phyloP scores from a whole-genome alignment of 2,329 filamentous ascomycete genomes.

The Colletotrichum sublineola region DNA sequence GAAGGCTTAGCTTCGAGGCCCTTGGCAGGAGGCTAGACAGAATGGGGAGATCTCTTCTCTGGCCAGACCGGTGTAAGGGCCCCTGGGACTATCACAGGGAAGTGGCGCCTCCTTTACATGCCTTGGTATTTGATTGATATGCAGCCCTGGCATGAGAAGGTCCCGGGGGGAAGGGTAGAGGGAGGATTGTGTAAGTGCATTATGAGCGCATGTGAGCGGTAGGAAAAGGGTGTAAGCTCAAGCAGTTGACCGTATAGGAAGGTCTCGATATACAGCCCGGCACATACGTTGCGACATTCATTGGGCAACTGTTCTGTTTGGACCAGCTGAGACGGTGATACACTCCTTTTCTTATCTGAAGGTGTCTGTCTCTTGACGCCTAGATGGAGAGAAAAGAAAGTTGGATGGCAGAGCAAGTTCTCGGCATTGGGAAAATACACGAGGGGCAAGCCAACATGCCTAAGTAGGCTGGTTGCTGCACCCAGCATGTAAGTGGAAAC shows the following conservation, averaged over 20 bases:
- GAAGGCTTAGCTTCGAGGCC: constrained; percentile 1
- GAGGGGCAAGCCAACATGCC: constrained; percentile 21
- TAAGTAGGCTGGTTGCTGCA: constrained; percentile 18
- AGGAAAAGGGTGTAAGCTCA: background rate
- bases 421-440: constrained; percentile 4
- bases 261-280: constrained; percentile 16
- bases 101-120: constrained; percentile 36
- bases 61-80: constrained; percentile 9
- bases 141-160: constrained; percentile 24
- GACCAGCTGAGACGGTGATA: background rate
- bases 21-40: background rate
- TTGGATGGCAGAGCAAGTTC: background rate
- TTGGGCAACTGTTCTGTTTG: background rate
- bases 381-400: background rate
- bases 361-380: background rate
- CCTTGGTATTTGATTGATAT: constrained; percentile 8
- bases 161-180: constrained; percentile 3
- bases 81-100: constrained; percentile 24
- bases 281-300: constrained; percentile 8
- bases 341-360: constrained; percentile 15
- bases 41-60: background rate
- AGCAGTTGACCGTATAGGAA: constrained; percentile 20
- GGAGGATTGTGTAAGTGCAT: constrained; percentile 14
- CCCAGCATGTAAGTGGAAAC: constrained; percentile 31
- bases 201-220: constrained; percentile 11